Conservation (phyloP, 106 monocot genomes). For the Dioscorea dumetorum region DNA sequence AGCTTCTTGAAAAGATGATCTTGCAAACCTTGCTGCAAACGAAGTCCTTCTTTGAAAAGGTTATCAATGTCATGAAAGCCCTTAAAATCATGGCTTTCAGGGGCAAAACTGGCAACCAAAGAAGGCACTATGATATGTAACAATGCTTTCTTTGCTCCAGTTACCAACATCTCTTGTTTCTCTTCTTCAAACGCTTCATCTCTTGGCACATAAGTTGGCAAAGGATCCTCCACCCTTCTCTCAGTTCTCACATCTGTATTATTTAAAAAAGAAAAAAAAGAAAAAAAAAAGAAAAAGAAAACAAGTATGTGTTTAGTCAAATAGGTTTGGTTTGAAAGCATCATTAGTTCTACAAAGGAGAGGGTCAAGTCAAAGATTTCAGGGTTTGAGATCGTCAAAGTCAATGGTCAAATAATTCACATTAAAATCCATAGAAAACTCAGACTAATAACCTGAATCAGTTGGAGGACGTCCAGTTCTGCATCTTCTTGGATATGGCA, state of each 20-base stretch:
- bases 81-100: constrained; percentile 53
- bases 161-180: constrained; percentile 53
- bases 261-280: too few relatives aligned
- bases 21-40: constrained; percentile 41
- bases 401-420: constrained; percentile 1
- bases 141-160: constrained; percentile 47
- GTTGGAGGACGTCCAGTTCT: constrained; percentile 51
- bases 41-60: constrained; percentile 68
- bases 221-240: constrained; percentile 64
- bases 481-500: constrained; percentile 59
- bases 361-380: too few relatives aligned
- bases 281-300: background rate
- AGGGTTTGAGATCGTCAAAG: too few relatives aligned
- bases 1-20: constrained; percentile 55
- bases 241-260: constrained; percentile 31
- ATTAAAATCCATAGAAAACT: background rate
- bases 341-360: background rate
- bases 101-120: constrained; percentile 34
- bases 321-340: background rate
- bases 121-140: constrained; percentile 62
- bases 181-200: constrained; percentile 83
- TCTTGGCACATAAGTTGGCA: constrained; percentile 61
- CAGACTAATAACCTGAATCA: constrained; percentile 33
- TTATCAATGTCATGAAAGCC: constrained; percentile 85
- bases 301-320: background rate